These are phyloP conservation scores for Xenosphaeropsis pyriputrescens DNA, from an alignment of 2,329 filamentous ascomycete species.

Conservation along the genomic window DNA sequence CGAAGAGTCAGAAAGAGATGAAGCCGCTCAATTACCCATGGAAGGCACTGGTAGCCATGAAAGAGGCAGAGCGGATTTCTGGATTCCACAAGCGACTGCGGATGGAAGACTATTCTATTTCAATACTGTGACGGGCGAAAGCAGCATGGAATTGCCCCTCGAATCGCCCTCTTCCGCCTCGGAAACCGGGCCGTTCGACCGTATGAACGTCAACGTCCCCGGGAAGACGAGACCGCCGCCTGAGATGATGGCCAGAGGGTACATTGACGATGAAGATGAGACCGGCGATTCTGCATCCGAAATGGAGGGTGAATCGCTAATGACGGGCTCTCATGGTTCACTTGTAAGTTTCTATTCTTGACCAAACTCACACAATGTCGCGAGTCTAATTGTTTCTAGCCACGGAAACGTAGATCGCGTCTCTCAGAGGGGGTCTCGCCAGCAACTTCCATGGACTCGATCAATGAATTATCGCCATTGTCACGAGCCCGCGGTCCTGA, in stretches of 20 bases:
- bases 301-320: constrained; percentile 61
- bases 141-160: constrained; percentile 84
- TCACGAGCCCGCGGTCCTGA: constrained; percentile 39
- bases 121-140: constrained; percentile 93
- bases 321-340: constrained; percentile 53
- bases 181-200: constrained; percentile 77
- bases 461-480: constrained; percentile 52
- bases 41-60: constrained; percentile 50
- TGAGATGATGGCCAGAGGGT: constrained; percentile 78
- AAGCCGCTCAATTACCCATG: constrained; percentile 42
- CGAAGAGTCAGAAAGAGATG: constrained; percentile 46
- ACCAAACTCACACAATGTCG: too few species aligned
- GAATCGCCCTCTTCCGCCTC: constrained; percentile 72
- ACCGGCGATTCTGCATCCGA: constrained; percentile 74
- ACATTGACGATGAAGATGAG: constrained; percentile 79
- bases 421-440: constrained; percentile 59
- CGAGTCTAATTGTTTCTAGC: constrained; percentile 22
- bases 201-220: constrained; percentile 76
- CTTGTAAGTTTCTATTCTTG: constrained; percentile 33
- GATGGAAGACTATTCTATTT: constrained; percentile 94
- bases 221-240: constrained; percentile 81
- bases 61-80: constrained; percentile 85
- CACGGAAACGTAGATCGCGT: constrained; percentile 46
- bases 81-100: constrained; percentile 93
- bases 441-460: constrained; percentile 82